Evolutionary conservation across 352 stramenopile genomes (phyloP).

Genomic region (Pythium phragmitis): DNA sequence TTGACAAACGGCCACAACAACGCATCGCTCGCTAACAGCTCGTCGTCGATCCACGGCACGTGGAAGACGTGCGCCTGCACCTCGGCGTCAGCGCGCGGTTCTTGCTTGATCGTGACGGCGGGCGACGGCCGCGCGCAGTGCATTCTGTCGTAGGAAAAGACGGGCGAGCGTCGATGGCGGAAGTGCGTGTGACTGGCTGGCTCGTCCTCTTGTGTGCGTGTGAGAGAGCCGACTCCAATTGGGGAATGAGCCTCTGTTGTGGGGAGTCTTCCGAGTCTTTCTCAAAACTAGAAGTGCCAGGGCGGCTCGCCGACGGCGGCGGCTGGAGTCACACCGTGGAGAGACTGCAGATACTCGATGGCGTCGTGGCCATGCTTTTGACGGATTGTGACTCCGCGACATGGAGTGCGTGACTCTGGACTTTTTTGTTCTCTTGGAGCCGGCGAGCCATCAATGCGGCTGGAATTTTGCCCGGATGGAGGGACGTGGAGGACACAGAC

Average conservation of each 20-base stretch:
- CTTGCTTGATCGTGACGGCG: conserved; percentile 7
- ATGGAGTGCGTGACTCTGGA: background rate
- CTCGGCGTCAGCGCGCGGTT: background rate
- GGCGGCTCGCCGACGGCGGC: too few species aligned
- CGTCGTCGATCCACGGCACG: background rate
- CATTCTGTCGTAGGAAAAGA: background rate
- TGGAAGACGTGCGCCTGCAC: conserved; percentile 5
- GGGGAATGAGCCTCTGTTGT: background rate
- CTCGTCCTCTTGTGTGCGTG: background rate
- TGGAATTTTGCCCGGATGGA: background rate
- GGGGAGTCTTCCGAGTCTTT: background rate
- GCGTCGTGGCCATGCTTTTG: background rate
- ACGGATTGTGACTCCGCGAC: background rate
- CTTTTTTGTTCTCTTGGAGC: conserved; percentile 1
- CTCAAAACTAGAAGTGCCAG: background rate
- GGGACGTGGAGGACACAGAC: background rate
- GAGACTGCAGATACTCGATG: too few species aligned
- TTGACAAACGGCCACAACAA: conserved; percentile 15
- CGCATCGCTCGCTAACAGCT: background rate
- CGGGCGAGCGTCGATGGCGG: background rate
- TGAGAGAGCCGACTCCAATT: background rate
- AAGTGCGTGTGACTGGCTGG: background rate
- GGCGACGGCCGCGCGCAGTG: background rate
- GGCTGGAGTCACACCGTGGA: background rate
- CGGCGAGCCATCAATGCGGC: background rate